A percentile compares a stretch with the other conserved stretches of the same genome.
phyloP scores from a whole-genome alignment of 2,329 filamentous ascomycete genomes.

The Aspergillus clavatus region DNA sequence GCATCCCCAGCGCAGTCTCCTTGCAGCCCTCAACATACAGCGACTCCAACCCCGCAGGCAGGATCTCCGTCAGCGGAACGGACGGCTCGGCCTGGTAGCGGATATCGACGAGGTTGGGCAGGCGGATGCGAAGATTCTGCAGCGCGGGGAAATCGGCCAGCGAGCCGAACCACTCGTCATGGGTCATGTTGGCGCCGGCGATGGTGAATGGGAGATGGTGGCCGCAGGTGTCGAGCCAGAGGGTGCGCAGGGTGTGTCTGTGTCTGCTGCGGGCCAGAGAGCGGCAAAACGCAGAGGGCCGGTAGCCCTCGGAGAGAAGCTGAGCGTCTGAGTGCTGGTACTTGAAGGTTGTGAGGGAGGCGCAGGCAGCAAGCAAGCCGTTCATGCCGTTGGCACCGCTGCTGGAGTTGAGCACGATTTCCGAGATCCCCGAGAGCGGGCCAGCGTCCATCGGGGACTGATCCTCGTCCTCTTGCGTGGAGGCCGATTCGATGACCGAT shows the following conservation, averaged over 20 bases:
- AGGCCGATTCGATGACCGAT: constrained; percentile 21
- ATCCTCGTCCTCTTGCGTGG: background rate
- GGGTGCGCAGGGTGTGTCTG: constrained; percentile 20
- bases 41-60: constrained; percentile 21
- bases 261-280: constrained; percentile 21
- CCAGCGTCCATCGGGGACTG: background rate
- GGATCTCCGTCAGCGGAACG: constrained; percentile 18
- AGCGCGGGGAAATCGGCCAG: constrained; percentile 24
- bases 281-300: constrained; percentile 21
- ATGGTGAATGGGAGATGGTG: constrained; percentile 26
- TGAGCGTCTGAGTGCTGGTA: constrained; percentile 30
- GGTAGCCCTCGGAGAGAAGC: constrained; percentile 22
- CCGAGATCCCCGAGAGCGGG: constrained; percentile 16
- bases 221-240: constrained; percentile 29
- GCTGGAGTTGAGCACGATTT: constrained; percentile 24
- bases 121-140: constrained; percentile 26
- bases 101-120: constrained; percentile 29
- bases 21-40: constrained; percentile 28
- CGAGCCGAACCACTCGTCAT: constrained; percentile 30
- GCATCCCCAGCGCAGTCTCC: constrained; percentile 22
- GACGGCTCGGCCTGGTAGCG: constrained; percentile 24
- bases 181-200: constrained; percentile 24
- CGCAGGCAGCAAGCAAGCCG: constrained; percentile 18
- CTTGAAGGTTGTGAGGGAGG: constrained; percentile 24
- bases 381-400: constrained; percentile 25